Evolutionary conservation across 2,329 filamentous ascomycete species (phyloP), one percentile per base, ranked within the genome.

Genomic region (Colletotrichum euphorbiae): DNA sequence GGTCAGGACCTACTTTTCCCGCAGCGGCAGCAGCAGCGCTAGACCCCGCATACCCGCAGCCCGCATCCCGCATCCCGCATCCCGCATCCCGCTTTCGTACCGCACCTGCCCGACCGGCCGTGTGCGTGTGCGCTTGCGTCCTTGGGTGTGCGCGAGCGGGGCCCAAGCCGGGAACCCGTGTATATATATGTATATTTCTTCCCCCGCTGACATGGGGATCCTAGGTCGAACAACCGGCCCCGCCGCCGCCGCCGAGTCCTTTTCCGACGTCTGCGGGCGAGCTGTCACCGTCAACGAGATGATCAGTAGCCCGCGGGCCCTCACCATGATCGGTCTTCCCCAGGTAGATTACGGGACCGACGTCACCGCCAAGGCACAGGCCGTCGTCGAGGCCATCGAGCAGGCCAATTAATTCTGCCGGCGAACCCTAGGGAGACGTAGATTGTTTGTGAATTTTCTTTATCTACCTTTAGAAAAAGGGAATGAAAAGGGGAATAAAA

Each of bases 281-380:
- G 72, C 74, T 38, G 42, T 73, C 24, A 79, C 75, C 36, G 70
- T 79, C 48, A 69, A 78, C 69, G 70, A 77, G 69, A 75, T 79
- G 70, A 71, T 80, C 38, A 71, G 70, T 21, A 73, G 74, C 13
- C 73, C 74, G 2, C 70, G 68, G 46, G 74, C 77, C 73, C 69
- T 80, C 24, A 68, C 70, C 46, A 75, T 77, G 73, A 75, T 80
- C 59, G 78, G 78, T 15, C 70, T 79, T 17, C 69, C 73, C 11
- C 67, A 69, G 21, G 59, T 77, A 21, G 74, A 79, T 38, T 75
- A 77, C 54, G 73, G 76, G 21, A 71, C 73, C 13, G 67, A 74
- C 28, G 69, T 80, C 48, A 71, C 69, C 58, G 55, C 69, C n/a
- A 74, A 71, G 67, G 72, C 75, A 19, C 69, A 70, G 65, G 76